Base-by-base conservation (phyloP, 2,329 filamentous ascomycete species). In the Aspergillus cejpii region DNA sequence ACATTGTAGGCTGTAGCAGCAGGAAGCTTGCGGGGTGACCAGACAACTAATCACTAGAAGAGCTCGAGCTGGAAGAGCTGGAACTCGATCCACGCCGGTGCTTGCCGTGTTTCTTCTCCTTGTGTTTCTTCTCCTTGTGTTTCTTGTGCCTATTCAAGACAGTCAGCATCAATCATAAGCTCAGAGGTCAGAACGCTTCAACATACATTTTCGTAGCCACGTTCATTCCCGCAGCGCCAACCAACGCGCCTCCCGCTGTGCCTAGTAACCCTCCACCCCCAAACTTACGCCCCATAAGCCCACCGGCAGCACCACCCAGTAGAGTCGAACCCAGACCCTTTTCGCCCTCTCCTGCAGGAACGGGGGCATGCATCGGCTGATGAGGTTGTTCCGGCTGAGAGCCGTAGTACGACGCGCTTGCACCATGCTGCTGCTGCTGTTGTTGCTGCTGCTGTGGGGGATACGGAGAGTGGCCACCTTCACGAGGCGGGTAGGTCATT, bases 291-390 rank as follows among this genome's bases (percentile, higher is more conserved):
- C 63, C 63, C 2, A 63, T 34, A 38, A 64, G 58, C 1, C 63
- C 66, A 38, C 67, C 67, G 3, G 61, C 64, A 1, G 64, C 63
- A 28, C 59, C 65, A 19, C 68, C 68, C 23, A 67, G 39, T 7
- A 68, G 46, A 2, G 65, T 64, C 8, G 66, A 60, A 2, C 62
- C 65, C 8, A 70, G 48, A 14, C 63, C 62, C 34, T 58, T 66
- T 17, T 66, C 64, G 6, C 60, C 62, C 39, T 63, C 58, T 23
- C 51, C 53, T 20, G 39, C 53, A 3, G 56, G 49, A 20, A 47
- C 52, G 15, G 52, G 46, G 5, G 46, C 23, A 3, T 54, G 50
- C 38, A 51, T 57, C 29, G 50, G 47, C 34, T 60, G 58, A 11
- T 43, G 43, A 34, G 43, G 14, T 14, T 51, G 47, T 23, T 19